Evolutionary conservation across 2,329 filamentous ascomycete genomes (phyloP).

Genomic region (Fusarium floridanum): DNA sequence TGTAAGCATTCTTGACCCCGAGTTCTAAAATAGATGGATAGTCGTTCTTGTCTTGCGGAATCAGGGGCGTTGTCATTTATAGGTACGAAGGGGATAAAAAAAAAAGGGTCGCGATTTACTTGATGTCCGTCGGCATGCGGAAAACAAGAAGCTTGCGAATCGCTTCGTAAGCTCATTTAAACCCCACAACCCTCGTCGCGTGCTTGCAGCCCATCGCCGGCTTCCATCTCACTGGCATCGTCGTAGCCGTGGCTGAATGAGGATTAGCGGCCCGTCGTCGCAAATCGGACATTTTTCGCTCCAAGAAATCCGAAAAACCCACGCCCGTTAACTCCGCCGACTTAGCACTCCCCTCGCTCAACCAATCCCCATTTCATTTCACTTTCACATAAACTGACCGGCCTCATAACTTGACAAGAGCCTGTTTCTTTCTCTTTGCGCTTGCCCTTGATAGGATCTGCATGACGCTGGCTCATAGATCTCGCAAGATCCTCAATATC

Average conservation of each 20-base stretch:
- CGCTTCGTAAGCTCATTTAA: constrained; percentile 14
- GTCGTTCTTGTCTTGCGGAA: background rate
- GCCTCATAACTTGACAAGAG: constrained; percentile 8
- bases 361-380: constrained; percentile 27
- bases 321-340: constrained; percentile 38
- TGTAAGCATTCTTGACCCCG: constrained; percentile 32
- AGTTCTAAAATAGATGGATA: constrained; percentile 15
- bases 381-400: constrained; percentile 9
- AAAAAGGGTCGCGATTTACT: background rate
- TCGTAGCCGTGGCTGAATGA: constrained; percentile 19
- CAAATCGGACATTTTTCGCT: constrained; percentile 44
- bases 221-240: constrained; percentile 9
- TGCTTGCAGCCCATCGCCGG: constrained; percentile 7
- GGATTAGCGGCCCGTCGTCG: constrained; percentile 28
- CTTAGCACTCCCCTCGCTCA: constrained; percentile 18
- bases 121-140: background rate
- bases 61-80: constrained; percentile 1
- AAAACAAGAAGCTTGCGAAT: background rate
- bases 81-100: background rate
- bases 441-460: constrained; percentile 12
- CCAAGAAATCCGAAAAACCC: constrained; percentile 39
- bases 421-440: background rate
- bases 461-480: background rate
- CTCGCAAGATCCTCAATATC: constrained; percentile 13
- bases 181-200: background rate